Base-by-base conservation (phyloP, 257 asterid genomes). In the Plectranthus barbatus region DNA sequence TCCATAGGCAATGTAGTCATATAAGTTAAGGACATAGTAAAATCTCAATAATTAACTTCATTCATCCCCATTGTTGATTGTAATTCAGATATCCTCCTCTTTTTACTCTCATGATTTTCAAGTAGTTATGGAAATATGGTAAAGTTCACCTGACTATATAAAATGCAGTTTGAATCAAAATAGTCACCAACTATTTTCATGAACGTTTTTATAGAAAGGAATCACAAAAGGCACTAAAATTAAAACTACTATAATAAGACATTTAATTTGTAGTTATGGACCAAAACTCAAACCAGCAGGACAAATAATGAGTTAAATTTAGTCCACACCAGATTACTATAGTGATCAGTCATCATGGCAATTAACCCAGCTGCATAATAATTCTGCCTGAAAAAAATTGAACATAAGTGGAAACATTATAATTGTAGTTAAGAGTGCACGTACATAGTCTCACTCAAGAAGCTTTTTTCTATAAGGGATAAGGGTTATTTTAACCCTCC, bases 311-410 rank as follows among this genome's bases (percentile, higher is more conserved):
- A 53, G 62, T 18, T 31, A 64, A 58, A 29, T 51, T 64, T 40
- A 56, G 61, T 64, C 86, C 36, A 74, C 75, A 88, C 97, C 98
- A 91, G 76, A 78, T 88, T 88, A 82, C 89, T 71, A 78, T 86
- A 91, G 77, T 89, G 87, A 83, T 91, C 98, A 23, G 96, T 89
- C 98, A 88, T 88, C 98, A 91, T 91, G 39, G 98, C 98, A 71
- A 76, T 80, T 70, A 91, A 75, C 69, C 98, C 98, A 71, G 80
- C 84, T 12, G 89, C 90, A 69, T 95, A 88, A 86, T 69, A 91
- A 83, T 78, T 91, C 88, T 33, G 98, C 97, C 98, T 91, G 95
- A 76, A 72, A 84, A 57, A 47, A 59, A 54, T 61, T 20, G 12
- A 60, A 57, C 29, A 56, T 21, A 64, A 55, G 70, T 60, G 20